Evolutionary conservation across 2,329 filamentous ascomycete genomes (phyloP), one percentile per base, ranked within the genome.

Genomic region (Capronia americana): DNA sequence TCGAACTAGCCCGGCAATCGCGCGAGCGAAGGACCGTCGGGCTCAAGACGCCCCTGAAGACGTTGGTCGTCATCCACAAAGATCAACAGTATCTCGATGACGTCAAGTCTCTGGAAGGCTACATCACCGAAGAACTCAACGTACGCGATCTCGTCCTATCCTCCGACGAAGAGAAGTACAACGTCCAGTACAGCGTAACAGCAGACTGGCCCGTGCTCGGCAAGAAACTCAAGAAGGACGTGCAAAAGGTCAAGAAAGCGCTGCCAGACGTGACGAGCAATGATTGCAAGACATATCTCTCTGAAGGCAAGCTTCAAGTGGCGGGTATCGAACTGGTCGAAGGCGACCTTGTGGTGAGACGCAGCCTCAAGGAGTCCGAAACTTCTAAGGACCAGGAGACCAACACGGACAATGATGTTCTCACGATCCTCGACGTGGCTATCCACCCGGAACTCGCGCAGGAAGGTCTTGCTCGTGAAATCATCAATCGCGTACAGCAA

Each of bases 201-300:
- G 93, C 93, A 7, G 95, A 99, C 79, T 97, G 95, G 90, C 93
- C 95, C 14, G 90, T 92, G 1, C 85, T 99, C 17, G 95, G 95
- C 71, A 97, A 97, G 86, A 98, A 98, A 82, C 86, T 98, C 73
- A 96, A 96, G 85, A 97, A 97, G 80, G 93, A 97, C 74, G 92
- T 93, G 71, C 88, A 89, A 71, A 92, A 90, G 76, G 93, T 98
- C 72, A 96, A 96, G 84, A 96, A 94, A 81, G 93, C 92, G 1
- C 82, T 99, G 54, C 93, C 93, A 5, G 84, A 81, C 46, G 83
- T 99, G 57, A 91, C 86, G 23, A 93, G 89, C 72, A 88, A 92
- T 11, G 87, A 97, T 72, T 92, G 97, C 67, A 92, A 93, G 77
- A 81, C 83, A 46, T 99, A 93, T 77, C 83, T 95, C 48, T 81